Evolutionary conservation across 1,284 basidiomycete species (phyloP).

Genomic region (Cryptococcus deneoformans): DNA sequence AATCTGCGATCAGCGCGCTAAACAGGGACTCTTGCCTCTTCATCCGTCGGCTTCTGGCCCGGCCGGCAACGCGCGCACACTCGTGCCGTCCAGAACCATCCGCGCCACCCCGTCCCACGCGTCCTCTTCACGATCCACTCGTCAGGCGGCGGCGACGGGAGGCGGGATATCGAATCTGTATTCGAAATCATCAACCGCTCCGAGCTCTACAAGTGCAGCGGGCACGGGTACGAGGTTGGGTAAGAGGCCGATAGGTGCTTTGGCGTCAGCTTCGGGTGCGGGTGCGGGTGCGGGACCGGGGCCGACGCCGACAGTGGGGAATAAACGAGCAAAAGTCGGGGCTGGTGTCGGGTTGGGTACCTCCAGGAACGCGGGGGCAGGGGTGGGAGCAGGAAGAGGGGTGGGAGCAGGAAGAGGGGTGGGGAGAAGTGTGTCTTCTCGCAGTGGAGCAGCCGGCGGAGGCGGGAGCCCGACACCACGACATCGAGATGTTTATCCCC

Average conservation of each 20-base stretch:
- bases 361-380: not conserved
- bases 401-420: not conserved
- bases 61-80: not conserved
- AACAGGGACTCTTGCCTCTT: slow-evolving; percentile 11
- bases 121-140: slow-evolving; percentile 7
- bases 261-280: too few relatives aligned
- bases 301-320: not conserved
- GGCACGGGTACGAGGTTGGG: not conserved
- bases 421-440: not conserved
- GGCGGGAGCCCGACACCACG: slow-evolving; percentile 6
- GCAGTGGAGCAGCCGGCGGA: not conserved
- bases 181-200: too few relatives aligned
- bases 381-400: not conserved
- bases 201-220: too few relatives aligned
- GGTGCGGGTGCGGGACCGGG: not conserved
- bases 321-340: not conserved
- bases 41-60: not conserved
- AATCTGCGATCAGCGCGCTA: slow-evolving; percentile 25
- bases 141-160: slow-evolving; percentile 37
- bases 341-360: not conserved
- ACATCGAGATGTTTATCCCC: slow-evolving; percentile 3
- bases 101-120: slow-evolving; percentile 17
- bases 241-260: too few relatives aligned
- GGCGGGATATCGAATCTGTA: too few relatives aligned
- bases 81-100: slow-evolving; percentile 22